Evolutionary conservation across 495 filamentous ascomycete species (phyloP).

Genomic region (Aspergillus kassunensis): DNA sequence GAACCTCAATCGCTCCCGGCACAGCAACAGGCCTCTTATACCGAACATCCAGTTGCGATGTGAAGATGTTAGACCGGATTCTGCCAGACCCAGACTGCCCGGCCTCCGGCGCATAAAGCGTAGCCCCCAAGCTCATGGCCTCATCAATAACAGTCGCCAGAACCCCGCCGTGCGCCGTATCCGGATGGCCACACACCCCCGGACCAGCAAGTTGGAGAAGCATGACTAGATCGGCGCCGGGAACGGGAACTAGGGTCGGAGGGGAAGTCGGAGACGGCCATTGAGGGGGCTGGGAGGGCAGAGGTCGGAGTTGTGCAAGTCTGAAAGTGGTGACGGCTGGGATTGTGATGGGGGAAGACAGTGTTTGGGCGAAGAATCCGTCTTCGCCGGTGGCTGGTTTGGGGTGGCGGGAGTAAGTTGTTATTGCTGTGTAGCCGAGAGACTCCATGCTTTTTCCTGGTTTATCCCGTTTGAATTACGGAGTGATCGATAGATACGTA

Average conservation of each 20-base stretch:
- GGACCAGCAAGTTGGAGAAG: constrained; percentile 31
- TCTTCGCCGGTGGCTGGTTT: constrained; percentile 41
- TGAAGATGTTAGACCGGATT: constrained; percentile 27
- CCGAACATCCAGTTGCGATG: constrained; percentile 39
- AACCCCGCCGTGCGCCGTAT: constrained; percentile 44
- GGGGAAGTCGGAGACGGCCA: constrained; percentile 32
- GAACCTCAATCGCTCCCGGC: constrained; percentile 31
- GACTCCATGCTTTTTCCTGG: no score
- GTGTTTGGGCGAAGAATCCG: constrained; percentile 34
- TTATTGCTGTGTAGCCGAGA: constrained; percentile 18
- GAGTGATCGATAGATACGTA: no score
- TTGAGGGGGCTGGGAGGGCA: constrained; percentile 19
- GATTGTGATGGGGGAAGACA: constrained; percentile 36
- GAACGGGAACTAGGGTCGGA: constrained; percentile 19
- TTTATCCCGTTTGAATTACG: no score
- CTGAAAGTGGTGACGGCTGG: constrained; percentile 36
- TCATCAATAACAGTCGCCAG: constrained; percentile 71
- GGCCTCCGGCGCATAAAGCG: constrained; percentile 22
- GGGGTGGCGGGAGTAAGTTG: constrained; percentile 33
- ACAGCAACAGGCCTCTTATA: constrained; percentile 33
- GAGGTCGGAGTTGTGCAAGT: constrained; percentile 23
- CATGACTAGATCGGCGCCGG: constrained; percentile 38
- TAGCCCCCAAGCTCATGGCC: constrained; percentile 41
- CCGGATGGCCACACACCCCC: constrained; percentile 38
- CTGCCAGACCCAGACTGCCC: constrained; percentile 13